Base-by-base conservation (phyloP, 768 basidiomycete genomes). In the Suillus subalutaceus region DNA sequence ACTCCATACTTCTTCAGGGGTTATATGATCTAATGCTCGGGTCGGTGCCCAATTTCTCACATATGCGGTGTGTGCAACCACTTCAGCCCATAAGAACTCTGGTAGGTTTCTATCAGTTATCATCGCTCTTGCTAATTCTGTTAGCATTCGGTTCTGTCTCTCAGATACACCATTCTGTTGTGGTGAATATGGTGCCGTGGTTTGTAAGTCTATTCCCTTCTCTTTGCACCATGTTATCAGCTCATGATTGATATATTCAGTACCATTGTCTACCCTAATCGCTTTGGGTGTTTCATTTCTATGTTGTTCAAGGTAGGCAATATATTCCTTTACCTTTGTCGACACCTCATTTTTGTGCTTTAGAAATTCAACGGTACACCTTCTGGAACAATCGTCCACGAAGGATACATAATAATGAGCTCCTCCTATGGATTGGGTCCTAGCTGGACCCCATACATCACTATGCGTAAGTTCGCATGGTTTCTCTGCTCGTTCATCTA, bases 121-220 rank as follows among this genome's bases (percentile, higher is more conserved):
- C 79, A 83, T 82, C 0, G 78, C 70, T 0, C 69, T 35, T 1
- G 67, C 72, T 2, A 80, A 50, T 55, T 81, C 74, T 0, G 79
- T 30, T 0, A 79, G 43, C 0, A 76, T 81, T 4, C 70, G 40
- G 60, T 82, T 83, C n/a, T 74, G 73, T 0, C 74, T 57, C 44
- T 85, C 81, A 0, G 81, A 76, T n/a, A 74, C 63, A 8, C 75
- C 78, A 65, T 82, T 83, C 35, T 82, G 79, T 0, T 75, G 68
- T 0, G 78, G 79, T 8, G 78, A 76, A 40, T 82, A 80, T 2
- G 78, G 81, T 5, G 73, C 74, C 0, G 74, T 79, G 0, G 68
- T 70, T 18, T 82, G 73, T 0, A 79, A 65, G 0, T 70, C 70
- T 7, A 80, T 79, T 0, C 80, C 79, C 1, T 71, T 65, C 0